Conservation (phyloP, 139 green algal genomes). For the Pleodorina starrii region DNA sequence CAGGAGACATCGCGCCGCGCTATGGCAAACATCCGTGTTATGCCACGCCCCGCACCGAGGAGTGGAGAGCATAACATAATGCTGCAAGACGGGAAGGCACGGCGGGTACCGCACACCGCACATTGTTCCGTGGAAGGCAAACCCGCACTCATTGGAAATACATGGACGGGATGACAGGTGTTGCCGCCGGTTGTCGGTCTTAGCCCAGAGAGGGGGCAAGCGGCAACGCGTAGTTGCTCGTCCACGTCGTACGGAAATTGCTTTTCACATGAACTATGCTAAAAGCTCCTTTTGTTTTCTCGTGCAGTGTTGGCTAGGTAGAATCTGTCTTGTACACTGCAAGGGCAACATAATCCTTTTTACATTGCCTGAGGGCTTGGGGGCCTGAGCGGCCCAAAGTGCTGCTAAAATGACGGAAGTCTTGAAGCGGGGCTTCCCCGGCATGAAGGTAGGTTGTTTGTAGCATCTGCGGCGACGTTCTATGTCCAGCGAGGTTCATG, state of each 20-base stretch:
- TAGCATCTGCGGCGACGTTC: neutral
- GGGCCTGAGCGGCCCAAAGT: slow-evolving; percentile 15
- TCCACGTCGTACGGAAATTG: neutral
- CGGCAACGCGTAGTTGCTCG: no score
- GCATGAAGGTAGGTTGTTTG: slow-evolving; percentile 82
- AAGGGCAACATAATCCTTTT: neutral
- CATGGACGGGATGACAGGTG: no score
- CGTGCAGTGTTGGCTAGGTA: neutral
- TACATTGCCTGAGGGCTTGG: slow-evolving; percentile 17
- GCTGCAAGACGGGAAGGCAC: no score
- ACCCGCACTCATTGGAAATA: no score
- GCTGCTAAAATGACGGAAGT: slow-evolving; percentile 86
- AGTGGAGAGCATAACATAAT: no score
- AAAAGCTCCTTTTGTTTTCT: neutral
- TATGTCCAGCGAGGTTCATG: neutral
- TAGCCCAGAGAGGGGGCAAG: no score
- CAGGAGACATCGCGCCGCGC: no score
- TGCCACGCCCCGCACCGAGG: no score
- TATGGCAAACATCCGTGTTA: no score
- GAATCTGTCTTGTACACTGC: neutral
- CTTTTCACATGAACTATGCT: neutral
- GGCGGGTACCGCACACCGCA: no score
- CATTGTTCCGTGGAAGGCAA: no score
- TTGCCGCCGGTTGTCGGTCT: no score
- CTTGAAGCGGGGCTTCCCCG: slow-evolving; percentile 79